Percentiles rank a stretch among this genome's conserved stretches.
Evolutionary conservation across 2,329 filamentous ascomycete species (phyloP).

Genomic region (Alternaria dauci): DNA sequence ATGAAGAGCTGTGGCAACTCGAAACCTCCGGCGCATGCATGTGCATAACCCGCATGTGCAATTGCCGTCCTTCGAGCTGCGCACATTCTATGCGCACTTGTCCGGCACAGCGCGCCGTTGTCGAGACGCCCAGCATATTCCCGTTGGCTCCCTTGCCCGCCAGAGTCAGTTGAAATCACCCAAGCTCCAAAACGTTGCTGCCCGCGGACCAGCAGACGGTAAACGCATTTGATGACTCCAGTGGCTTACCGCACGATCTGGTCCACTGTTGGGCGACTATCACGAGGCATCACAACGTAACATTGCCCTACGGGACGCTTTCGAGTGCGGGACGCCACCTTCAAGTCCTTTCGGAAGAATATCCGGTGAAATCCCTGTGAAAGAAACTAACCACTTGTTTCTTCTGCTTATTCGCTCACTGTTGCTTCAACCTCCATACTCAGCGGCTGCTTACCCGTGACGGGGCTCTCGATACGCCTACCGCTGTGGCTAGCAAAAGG

Average conservation of each 20-base stretch:
- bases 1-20: neutral
- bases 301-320: constrained; percentile 20
- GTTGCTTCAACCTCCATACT: constrained; percentile 19
- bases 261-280: constrained; percentile 19
- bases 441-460: constrained; percentile 20
- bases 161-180: neutral
- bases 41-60: neutral
- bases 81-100: constrained; percentile 6
- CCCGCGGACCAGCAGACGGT: constrained; percentile 7
- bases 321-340: constrained; percentile 21
- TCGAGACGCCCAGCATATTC: constrained; percentile 9
- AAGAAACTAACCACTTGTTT: constrained; percentile 5
- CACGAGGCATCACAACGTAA: constrained; percentile 26
- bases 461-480: constrained; percentile 46
- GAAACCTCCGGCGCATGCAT: neutral
- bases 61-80: constrained; percentile 4
- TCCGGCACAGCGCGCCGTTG: constrained; percentile 14
- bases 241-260: constrained; percentile 25
- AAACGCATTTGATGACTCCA: constrained; percentile 10
- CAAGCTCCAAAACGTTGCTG: constrained; percentile 2
- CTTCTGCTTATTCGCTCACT: constrained; percentile 28
- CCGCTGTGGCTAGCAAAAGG: constrained; percentile 41
- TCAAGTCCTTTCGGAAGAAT: constrained; percentile 16
- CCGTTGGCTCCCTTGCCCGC: constrained; percentile 9
- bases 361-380: constrained; percentile 36